Evolutionary conservation across 768 basidiomycete genomes (phyloP).

Genomic region (Amanita exitialis): DNA sequence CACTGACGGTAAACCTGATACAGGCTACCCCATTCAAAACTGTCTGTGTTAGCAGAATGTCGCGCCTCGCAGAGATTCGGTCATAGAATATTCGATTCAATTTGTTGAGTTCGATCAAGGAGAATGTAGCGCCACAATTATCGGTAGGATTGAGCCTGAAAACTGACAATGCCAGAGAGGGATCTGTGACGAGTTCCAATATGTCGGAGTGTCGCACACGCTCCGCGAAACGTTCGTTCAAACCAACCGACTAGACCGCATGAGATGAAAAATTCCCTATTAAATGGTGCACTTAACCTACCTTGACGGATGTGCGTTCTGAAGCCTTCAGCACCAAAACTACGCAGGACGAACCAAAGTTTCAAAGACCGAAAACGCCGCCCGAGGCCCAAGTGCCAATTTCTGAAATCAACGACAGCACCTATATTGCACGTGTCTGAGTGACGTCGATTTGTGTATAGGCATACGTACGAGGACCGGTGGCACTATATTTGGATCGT

Average conservation of each 20-base stretch:
- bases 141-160: slow-evolving; percentile 51
- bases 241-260: slow-evolving; percentile 45
- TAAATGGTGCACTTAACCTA: slow-evolving; percentile 16
- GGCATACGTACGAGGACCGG: slow-evolving; percentile 19
- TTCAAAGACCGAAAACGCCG: slow-evolving; percentile 86
- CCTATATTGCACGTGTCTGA: slow-evolving; percentile 25
- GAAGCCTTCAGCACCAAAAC: slow-evolving; percentile 75
- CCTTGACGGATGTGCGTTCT: slow-evolving; percentile 40
- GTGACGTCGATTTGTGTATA: background rate
- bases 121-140: slow-evolving; percentile 7
- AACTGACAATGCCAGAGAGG: slow-evolving; percentile 65
- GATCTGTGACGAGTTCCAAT: slow-evolving; percentile 58
- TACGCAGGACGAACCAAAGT: slow-evolving; percentile 85
- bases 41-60: slow-evolving; percentile 75
- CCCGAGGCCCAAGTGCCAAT: slow-evolving; percentile 78
- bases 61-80: slow-evolving; percentile 44
- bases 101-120: slow-evolving; percentile 38
- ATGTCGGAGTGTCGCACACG: slow-evolving; percentile 39
- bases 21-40: slow-evolving; percentile 64
- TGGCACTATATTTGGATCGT: slow-evolving; percentile 69
- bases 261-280: background rate
- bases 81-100: slow-evolving; percentile 58
- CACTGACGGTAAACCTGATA: slow-evolving; percentile 71
- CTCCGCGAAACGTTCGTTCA: slow-evolving; percentile 48
- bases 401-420: slow-evolving; percentile 78